These are phyloP conservation scores for Rhypophila decipiens DNA, from an alignment of 495 filamentous ascomycete genomes.

Conservation along the genomic window DNA sequence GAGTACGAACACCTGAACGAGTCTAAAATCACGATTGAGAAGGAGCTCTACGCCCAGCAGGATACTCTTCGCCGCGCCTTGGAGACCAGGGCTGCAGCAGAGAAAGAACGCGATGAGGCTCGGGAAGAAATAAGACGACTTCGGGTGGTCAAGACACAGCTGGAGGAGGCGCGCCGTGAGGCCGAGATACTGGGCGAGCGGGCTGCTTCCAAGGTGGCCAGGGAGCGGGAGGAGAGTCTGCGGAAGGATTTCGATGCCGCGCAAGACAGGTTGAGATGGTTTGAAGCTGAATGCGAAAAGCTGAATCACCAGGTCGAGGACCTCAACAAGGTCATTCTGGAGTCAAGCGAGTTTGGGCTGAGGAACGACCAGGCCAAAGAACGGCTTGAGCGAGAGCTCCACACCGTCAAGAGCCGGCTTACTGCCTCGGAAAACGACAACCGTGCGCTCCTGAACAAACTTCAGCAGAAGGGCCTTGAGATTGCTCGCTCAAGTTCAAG, in stretches of 20 bases:
- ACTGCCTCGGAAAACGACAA: slow-evolving; percentile 96
- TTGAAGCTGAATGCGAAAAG: slow-evolving; percentile 67
- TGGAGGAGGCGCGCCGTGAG: slow-evolving; percentile 76
- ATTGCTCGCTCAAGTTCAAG: slow-evolving; percentile 85
- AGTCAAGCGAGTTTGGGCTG: slow-evolving; percentile 80
- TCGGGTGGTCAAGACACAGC: slow-evolving; percentile 71
- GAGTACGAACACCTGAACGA: slow-evolving; percentile 87
- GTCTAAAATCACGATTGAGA: slow-evolving; percentile 94
- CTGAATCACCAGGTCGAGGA: slow-evolving; percentile 72
- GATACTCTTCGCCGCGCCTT: slow-evolving; percentile 85
- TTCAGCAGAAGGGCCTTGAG: slow-evolving; percentile 96
- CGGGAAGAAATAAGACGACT: slow-evolving; percentile 79
- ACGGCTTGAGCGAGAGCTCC: slow-evolving; percentile 83
- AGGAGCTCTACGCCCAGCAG: slow-evolving; percentile 97
- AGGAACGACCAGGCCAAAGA: slow-evolving; percentile 91
- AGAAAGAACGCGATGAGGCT: slow-evolving; percentile 82
- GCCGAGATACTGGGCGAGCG: slow-evolving; percentile 77
- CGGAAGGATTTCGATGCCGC: slow-evolving; percentile 72
- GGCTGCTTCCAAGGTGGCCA: slow-evolving; percentile 66
- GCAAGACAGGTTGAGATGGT: slow-evolving; percentile 60
- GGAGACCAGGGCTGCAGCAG: slow-evolving; percentile 68
- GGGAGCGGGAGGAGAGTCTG: slow-evolving; percentile 73
- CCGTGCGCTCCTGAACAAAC: slow-evolving; percentile 86
- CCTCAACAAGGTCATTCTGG: slow-evolving; percentile 73
- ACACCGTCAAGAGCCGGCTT: slow-evolving; percentile 84